Base-by-base conservation (phyloP, 495 filamentous ascomycete genomes). In the Talaromyces nanjingensis region DNA sequence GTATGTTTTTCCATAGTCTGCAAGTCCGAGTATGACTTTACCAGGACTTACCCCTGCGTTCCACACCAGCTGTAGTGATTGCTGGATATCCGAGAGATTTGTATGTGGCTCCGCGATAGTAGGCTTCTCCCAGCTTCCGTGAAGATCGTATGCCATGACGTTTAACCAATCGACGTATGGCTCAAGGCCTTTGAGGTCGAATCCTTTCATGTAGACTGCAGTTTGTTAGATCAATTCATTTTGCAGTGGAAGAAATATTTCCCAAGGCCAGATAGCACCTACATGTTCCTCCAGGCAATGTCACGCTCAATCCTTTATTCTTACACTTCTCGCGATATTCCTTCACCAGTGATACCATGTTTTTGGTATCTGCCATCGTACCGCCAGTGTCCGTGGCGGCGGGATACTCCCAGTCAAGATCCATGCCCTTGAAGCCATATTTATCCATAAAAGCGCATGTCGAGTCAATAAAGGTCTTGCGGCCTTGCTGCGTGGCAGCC, bases 1-100 rank as follows among this genome's bases (percentile, higher is more conserved):
- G 59, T 72, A 71, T 22, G 66, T 64, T 9, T 84, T 73, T 0
- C 83, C 83, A 63, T 87, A 87, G 64, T 63, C 64, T 7, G 64
- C 83, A 4, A 81, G 34, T 0, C 84, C 84, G 7, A 86, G 59
- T 60, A 69, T 71, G 5, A 87, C 70, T 60, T 81, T 74, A 0
- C 60, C 63, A 0, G 83, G 66, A 8, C 65, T 66, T 6, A 87
- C 70, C 14, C 77, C 69, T 64, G 74, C 74, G 2, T 83, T 66
- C 83, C 82, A 85, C 0, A 84, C 65, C 0, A 85, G 74, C 45
- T 65, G 22, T 45, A 67, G 45, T 3, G 65, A 64, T 39, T 60
- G 39, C 24, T 65, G 42, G 20, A 65, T 65, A 60, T 59, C 63
- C 3, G 54, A 65, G 18, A 65, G 42, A 37, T 59, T 53, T 22